Evolutionary conservation across 352 stramenopile genomes (phyloP).

Genomic region (Phytophthora macrochlamydospora): DNA sequence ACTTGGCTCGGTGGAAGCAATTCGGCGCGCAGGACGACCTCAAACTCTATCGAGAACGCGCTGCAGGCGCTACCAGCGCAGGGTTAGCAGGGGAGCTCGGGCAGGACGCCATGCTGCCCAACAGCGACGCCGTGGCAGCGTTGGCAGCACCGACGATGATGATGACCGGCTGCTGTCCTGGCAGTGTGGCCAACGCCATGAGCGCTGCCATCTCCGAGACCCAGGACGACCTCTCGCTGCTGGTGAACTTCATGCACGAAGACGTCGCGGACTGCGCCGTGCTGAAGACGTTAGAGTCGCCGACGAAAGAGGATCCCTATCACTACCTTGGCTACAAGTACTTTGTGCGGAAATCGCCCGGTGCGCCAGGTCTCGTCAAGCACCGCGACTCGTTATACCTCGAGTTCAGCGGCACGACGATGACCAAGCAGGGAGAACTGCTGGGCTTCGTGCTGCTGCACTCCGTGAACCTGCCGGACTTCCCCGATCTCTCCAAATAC

Average conservation of each 20-base stretch:
- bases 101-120: constrained; percentile 32
- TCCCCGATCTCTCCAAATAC: constrained; percentile 43
- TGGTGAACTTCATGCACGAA: constrained; percentile 49
- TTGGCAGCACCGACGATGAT: constrained; percentile 36
- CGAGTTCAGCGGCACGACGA: constrained; percentile 47
- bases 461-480: constrained; percentile 50
- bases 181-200: constrained; percentile 53
- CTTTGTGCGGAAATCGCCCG: constrained; percentile 47
- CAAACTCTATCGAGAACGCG: constrained; percentile 55
- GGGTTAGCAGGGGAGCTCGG: constrained; percentile 34
- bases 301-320: constrained; percentile 41
- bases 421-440: constrained; percentile 32
- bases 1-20: constrained; percentile 48
- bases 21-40: constrained; percentile 49
- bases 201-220: constrained; percentile 47
- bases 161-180: constrained; percentile 46
- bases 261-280: constrained; percentile 36
- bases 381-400: constrained; percentile 59
- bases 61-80: constrained; percentile 29
- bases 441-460: constrained; percentile 60
- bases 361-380: constrained; percentile 39
- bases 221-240: constrained; percentile 50
- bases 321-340: constrained; percentile 68
- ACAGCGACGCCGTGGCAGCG: constrained; percentile 36
- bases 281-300: constrained; percentile 30